Percentiles rank a stretch among this genome's conserved stretches.
Evolutionary conservation across 208 protist genomes (phyloP).

Genomic region (Crithidia sp.): DNA sequence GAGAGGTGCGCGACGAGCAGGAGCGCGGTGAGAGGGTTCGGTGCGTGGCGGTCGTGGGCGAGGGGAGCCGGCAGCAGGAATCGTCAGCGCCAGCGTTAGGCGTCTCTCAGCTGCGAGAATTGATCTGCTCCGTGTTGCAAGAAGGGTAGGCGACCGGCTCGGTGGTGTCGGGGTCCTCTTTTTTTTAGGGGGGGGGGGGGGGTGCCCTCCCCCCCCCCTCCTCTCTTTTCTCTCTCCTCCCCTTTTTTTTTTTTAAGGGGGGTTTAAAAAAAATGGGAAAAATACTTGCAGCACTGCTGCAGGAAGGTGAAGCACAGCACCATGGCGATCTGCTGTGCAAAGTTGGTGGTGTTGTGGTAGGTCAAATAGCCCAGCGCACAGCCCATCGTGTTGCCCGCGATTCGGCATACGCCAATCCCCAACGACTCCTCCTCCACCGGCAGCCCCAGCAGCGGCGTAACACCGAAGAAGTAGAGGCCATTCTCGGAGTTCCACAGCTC

Average conservation of each 20-base stretch:
- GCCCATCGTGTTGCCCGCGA: slow-evolving; percentile 38
- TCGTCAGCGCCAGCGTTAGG: no score
- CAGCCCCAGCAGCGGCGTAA: slow-evolving; percentile 57
- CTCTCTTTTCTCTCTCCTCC: slow-evolving; percentile 34
- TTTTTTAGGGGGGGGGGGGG: background rate
- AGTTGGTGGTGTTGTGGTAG: slow-evolving; percentile 36
- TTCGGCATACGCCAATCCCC: slow-evolving; percentile 28
- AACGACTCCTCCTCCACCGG: slow-evolving; percentile 55
- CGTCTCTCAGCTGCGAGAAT: no score
- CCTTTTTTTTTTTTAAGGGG: slow-evolving; percentile 30
- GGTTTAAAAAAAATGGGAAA: slow-evolving; percentile 41
- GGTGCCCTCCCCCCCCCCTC: slow-evolving; percentile 14
- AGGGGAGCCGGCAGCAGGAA: no score
- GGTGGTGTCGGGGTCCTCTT: background rate
- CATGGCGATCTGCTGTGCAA: slow-evolving; percentile 30
- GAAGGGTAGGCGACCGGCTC: slow-evolving; percentile 3
- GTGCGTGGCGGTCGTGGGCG: slow-evolving; percentile 27
- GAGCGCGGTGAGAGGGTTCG: no score
- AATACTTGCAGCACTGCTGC: slow-evolving; percentile 17
- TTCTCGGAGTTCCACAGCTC: slow-evolving; percentile 37
- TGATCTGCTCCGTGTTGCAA: slow-evolving; percentile 24
- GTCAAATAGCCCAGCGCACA: slow-evolving; percentile 44
- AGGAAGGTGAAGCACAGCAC: slow-evolving; percentile 38
- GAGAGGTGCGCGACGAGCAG: slow-evolving; percentile 22
- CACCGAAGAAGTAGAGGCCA: slow-evolving; percentile 60